A percentile compares a stretch with the other conserved stretches of the same genome.
These are phyloP conservation scores for Rosa chinensis DNA, from an alignment of 306 rosid species.

Conservation along the genomic window DNA sequence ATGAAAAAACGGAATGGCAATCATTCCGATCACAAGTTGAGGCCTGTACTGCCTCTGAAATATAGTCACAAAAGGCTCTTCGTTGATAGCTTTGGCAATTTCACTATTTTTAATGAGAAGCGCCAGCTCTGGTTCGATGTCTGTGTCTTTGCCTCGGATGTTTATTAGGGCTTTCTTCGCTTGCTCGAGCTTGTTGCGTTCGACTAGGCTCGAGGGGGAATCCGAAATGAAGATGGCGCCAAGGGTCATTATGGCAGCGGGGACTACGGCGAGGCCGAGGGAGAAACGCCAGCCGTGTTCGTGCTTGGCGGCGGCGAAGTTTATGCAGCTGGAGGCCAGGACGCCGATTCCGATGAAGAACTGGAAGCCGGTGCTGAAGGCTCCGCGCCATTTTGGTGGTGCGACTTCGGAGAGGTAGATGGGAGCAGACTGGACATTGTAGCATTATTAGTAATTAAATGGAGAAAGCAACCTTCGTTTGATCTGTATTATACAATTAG, in stretches of 20 bases:
- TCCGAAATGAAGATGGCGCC: constrained; percentile 57
- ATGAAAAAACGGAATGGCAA: constrained; percentile 55
- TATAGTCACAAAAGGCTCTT: constrained; percentile 51
- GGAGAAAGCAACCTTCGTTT: neutral
- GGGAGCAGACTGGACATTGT: constrained; percentile 51
- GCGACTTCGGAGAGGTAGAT: constrained; percentile 76
- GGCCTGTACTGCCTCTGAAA: constrained; percentile 60
- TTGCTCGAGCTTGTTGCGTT: constrained; percentile 47
- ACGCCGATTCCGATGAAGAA: constrained; percentile 61
- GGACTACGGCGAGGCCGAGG: constrained; percentile 62
- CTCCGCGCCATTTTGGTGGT: constrained; percentile 73
- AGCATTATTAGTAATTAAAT: neutral
- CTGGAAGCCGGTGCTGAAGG: constrained; percentile 71
- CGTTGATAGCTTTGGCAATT: constrained; percentile 23
- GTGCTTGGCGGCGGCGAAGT: constrained; percentile 53
- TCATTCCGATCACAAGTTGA: constrained; percentile 49
- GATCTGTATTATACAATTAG: no score
- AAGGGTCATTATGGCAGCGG: constrained; percentile 41
- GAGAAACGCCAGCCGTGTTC: constrained; percentile 72
- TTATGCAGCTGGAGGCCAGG: constrained; percentile 50
- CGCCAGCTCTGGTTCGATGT: constrained; percentile 49
- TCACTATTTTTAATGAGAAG: constrained; percentile 36
- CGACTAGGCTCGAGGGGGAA: constrained; percentile 59
- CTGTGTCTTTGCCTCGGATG: constrained; percentile 41
- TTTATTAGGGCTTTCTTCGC: constrained; percentile 49